These are phyloP conservation scores for Trypanosoma rangeli DNA, from an alignment of 208 protist species.

Conservation along the genomic window DNA sequence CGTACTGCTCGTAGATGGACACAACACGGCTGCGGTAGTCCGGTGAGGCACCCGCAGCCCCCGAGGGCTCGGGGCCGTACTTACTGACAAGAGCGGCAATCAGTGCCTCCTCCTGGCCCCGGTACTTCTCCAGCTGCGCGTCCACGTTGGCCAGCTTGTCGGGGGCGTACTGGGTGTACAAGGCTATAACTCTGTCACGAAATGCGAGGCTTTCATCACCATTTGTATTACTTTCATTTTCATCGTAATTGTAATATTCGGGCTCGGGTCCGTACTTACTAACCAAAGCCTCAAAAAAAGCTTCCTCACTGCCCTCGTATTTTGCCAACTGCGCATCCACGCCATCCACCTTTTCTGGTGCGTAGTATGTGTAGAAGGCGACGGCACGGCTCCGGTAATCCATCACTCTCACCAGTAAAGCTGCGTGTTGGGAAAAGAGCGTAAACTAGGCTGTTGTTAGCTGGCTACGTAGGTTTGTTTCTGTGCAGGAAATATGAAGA, in stretches of 20 bases:
- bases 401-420: neutral
- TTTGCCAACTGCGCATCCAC: constrained; percentile 38
- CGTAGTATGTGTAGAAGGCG: constrained; percentile 31
- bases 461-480: no score
- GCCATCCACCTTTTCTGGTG: constrained; percentile 29
- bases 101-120: constrained; percentile 25
- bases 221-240: neutral
- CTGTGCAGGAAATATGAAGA: neutral
- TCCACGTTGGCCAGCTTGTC: constrained; percentile 26
- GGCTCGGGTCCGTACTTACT: constrained; percentile 29
- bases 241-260: neutral
- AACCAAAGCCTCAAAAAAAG: constrained; percentile 23
- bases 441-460: neutral
- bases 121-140: constrained; percentile 36
- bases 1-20: neutral
- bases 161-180: constrained; percentile 41
- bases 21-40: neutral
- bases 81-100: constrained; percentile 33
- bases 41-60: neutral
- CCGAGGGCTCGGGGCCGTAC: constrained; percentile 20
- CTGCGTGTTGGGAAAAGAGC: neutral
- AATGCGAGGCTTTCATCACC: neutral
- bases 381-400: constrained; percentile 28
- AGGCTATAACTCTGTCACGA: constrained; percentile 24
- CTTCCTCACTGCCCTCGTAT: constrained; percentile 32